Evolutionary conservation across 306 rosid species (phyloP).

Genomic region (Purshia tridentata): DNA sequence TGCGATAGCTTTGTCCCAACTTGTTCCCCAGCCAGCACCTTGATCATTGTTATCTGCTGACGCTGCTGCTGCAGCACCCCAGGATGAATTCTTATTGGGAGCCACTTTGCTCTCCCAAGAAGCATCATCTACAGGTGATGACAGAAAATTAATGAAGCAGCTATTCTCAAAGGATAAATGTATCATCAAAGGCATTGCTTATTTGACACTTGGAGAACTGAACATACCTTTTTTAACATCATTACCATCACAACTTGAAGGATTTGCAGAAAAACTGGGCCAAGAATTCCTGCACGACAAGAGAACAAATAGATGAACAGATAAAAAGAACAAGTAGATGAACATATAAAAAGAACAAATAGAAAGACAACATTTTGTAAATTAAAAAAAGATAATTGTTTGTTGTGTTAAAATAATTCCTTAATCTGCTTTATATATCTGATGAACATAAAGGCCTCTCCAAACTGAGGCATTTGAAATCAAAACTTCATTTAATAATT

Average conservation of each 20-base stretch:
- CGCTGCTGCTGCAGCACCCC: conserved; percentile 64
- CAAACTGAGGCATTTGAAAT: neutral
- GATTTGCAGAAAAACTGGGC: conserved; percentile 51
- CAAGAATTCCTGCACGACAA: conserved; percentile 54
- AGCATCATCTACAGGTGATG: conserved; percentile 44
- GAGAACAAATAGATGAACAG: neutral
- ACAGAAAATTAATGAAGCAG: conserved; percentile 20
- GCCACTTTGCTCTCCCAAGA: conserved; percentile 63
- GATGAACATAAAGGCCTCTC: neutral
- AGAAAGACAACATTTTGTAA: neutral
- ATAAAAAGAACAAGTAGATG: neutral
- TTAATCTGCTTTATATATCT: neutral
- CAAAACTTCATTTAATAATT: neutral
- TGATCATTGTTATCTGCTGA: conserved; percentile 39
- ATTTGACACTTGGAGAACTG: conserved; percentile 2
- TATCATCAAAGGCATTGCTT: conserved; percentile 2
- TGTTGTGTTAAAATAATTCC: neutral
- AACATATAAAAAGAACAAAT: neutral
- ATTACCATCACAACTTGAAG: conserved; percentile 36
- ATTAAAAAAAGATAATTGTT: neutral
- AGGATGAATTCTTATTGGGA: conserved; percentile 48
- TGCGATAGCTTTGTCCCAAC: conserved; percentile 37
- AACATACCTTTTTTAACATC: conserved; percentile 36
- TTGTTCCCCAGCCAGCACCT: conserved; percentile 58
- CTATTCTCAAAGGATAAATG: neutral